These are phyloP conservation scores for Nicotiana sylvestris DNA, from an alignment of 257 asterid genomes.

Conservation along the genomic window DNA sequence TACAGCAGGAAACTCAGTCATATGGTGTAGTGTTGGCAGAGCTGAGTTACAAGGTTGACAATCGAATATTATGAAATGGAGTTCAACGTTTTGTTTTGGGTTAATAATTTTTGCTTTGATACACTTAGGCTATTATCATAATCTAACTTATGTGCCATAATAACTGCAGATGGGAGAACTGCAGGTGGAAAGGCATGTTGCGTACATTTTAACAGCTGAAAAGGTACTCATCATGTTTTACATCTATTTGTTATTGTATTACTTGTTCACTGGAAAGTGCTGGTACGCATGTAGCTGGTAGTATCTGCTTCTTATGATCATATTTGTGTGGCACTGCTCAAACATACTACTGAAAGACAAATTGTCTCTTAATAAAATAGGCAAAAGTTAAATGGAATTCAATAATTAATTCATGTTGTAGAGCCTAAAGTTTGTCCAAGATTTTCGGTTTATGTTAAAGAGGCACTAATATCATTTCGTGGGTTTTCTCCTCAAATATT, in stretches of 20 bases:
- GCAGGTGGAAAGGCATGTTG: slow-evolving; percentile 19
- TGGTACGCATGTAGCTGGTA: background rate
- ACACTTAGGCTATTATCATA: background rate
- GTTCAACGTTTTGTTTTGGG: background rate
- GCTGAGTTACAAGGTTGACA: background rate
- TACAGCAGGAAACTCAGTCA: background rate
- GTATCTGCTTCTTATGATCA: background rate
- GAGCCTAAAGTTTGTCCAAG: background rate
- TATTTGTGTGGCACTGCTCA: background rate
- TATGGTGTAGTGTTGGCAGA: background rate
- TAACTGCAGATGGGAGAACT: slow-evolving; percentile 24
- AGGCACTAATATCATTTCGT: background rate
- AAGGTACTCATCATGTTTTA: slow-evolving; percentile 16
- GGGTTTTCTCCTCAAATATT: background rate
- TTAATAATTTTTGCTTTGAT: background rate
- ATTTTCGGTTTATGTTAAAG: background rate
- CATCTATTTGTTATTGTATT: background rate
- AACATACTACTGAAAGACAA: background rate
- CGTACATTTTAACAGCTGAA: slow-evolving; percentile 22
- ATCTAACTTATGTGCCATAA: background rate
- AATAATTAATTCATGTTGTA: background rate
- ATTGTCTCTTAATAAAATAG: background rate
- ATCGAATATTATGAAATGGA: background rate
- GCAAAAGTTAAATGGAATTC: background rate
- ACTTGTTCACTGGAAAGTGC: background rate